Conservation (phyloP, 768 basidiomycete species). For the Sporobolomyces roseus region DNA sequence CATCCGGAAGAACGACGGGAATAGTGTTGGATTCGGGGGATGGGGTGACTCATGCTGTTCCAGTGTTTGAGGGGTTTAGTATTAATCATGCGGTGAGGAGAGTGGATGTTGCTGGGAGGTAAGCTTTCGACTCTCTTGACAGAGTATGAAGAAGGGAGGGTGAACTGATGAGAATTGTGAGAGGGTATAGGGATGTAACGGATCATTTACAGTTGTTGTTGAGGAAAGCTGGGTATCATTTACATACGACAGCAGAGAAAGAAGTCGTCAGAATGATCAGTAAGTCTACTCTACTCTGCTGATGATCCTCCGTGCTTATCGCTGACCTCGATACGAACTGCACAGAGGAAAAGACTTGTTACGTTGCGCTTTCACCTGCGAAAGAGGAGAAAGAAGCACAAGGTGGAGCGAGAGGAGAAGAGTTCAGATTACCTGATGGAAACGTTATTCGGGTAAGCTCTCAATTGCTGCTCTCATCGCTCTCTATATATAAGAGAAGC, state of each 20-base stretch:
- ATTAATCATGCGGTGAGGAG: conserved; percentile 97
- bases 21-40: conserved; percentile 98
- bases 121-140: not conserved
- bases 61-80: conserved; percentile 97
- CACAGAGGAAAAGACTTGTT: conserved; percentile 85
- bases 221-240: conserved; percentile 87
- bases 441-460: conserved; percentile 74
- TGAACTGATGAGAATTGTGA: not conserved
- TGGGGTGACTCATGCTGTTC: conserved; percentile 97
- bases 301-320: not conserved
- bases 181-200: conserved; percentile 78
- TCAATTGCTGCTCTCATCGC: conserved; percentile 5
- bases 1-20: conserved; percentile 96
- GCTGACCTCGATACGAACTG: no score
- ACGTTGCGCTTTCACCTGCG: conserved; percentile 81
- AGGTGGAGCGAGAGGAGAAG: conserved; percentile 63
- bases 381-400: conserved; percentile 90
- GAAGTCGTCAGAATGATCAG: conserved; percentile 93
- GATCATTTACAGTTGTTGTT: conserved; percentile 91
- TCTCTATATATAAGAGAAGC: not conserved
- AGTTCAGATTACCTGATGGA: conserved; percentile 91
- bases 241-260: conserved; percentile 94
- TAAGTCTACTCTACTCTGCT: not conserved
- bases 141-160: no score
- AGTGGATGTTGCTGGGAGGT: conserved; percentile 88